Percentiles rank a stretch among this genome's conserved stretches.
phyloP scores from a whole-genome alignment of 177 flowering plant species.

The Vitis hybrid region DNA sequence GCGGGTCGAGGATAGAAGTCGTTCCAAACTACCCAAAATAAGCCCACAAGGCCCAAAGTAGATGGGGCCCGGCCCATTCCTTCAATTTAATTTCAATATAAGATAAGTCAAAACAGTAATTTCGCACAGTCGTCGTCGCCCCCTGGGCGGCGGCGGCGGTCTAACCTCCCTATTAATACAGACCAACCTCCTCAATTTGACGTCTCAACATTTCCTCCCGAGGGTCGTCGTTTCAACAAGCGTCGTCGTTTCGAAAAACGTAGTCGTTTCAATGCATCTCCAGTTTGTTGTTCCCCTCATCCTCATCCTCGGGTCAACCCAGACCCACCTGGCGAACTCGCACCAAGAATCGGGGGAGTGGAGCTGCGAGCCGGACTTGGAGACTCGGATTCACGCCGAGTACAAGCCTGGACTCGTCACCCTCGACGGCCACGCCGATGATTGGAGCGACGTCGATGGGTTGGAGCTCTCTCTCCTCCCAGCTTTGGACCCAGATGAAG shows the following conservation, averaged over 20 bases:
- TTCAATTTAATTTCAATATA: too few species aligned
- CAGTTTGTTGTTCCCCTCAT: slow-evolving; percentile 10
- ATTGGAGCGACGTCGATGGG: slow-evolving; percentile 79
- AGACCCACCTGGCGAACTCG: slow-evolving; percentile 34
- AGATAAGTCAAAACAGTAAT: too few species aligned
- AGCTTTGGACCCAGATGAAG: slow-evolving; percentile 91
- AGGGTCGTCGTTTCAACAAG: background rate
- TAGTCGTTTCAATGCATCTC: slow-evolving; percentile 23
- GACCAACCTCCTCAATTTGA: too few species aligned
- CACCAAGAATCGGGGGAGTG: slow-evolving; percentile 78
- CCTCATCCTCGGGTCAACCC: slow-evolving; percentile 10
- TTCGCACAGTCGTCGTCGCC: too few species aligned
- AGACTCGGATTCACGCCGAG: slow-evolving; percentile 51
- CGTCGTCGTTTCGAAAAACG: background rate
- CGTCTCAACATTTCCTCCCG: background rate
- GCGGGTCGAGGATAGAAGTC: too few species aligned
- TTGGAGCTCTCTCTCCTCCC: slow-evolving; percentile 79
- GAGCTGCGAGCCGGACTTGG: slow-evolving; percentile 69
- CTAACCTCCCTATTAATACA: too few species aligned
- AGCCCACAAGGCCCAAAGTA: too few species aligned
- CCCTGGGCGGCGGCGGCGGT: too few species aligned
- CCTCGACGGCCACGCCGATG: slow-evolving; percentile 82
- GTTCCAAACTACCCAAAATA: too few species aligned
- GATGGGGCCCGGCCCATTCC: too few species aligned
- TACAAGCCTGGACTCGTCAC: slow-evolving; percentile 72